Evolutionary conservation across 768 basidiomycete species (phyloP), one percentile per base, ranked within the genome.

Genomic region (Rickenella mellea): DNA sequence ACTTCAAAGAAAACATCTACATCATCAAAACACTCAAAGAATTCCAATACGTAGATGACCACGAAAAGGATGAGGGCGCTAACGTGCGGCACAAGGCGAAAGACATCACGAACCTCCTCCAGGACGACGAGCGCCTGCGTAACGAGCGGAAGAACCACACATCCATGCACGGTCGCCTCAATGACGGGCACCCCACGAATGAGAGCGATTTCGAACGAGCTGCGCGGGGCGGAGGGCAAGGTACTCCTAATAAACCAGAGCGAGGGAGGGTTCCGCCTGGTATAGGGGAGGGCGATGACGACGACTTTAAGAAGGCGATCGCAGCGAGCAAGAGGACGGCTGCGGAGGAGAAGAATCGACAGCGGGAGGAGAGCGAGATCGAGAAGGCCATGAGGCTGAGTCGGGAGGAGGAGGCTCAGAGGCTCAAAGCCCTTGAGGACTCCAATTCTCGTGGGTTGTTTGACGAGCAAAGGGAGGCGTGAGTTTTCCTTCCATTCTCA

Each of bases 1-100:
- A 99, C 67, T 98, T 98, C 71, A 80, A 80, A 36, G 93, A 99
- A 60, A 98, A 99, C 58, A 64, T 96, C 47, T 99, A 98, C 63
- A 76, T 98, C 59, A 80, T 99, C 77, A 98, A 98, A 70, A 98
- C 94, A 2, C 77, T 99, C 47, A 94, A 97, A 61, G 96, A 99
- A 62, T 99, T 99, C 64, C 94, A 98, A 53, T 96, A 80, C 56
- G 61, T 94, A 43, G 96, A 98, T 61, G 96, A 98, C 54, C 81
- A 87, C 28, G 86, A 83, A 39, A 96, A 96, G 61, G 96, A 99
- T 58, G 91, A 96, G 55, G 96, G 96, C 27, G 91, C 91, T n/a
- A 99, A 98, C 61, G 89, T 93, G 12, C 78, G 90, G 19, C 89
- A 93, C 60, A 92, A 94, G 64, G 96, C 96, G 10, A 98, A 99